These are phyloP conservation scores for Whalleya microplaca DNA, from an alignment of 2,329 filamentous ascomycete genomes.

Conservation along the genomic window DNA sequence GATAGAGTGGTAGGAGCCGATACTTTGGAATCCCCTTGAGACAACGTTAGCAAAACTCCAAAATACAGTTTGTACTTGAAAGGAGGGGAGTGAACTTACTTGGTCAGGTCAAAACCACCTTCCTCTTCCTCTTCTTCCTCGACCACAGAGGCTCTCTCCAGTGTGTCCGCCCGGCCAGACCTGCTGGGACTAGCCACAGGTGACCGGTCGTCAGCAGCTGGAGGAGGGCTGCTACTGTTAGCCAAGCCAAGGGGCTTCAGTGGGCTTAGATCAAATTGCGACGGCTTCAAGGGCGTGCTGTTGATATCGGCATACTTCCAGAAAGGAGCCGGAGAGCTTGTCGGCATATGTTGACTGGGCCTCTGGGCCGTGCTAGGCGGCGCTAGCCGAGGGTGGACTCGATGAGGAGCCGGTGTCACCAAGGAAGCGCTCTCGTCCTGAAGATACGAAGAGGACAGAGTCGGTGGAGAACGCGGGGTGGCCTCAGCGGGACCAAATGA, in stretches of 20 bases:
- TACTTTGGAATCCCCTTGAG: slow-evolving; percentile 65
- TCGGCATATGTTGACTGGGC: slow-evolving; percentile 84
- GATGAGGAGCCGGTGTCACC: slow-evolving; percentile 73
- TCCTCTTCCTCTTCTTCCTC: slow-evolving; percentile 49
- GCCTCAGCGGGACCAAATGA: slow-evolving; percentile 53
- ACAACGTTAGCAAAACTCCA: slow-evolving; percentile 32
- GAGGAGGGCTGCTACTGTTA: slow-evolving; percentile 63
- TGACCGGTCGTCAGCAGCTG: slow-evolving; percentile 49
- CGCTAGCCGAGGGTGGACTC: slow-evolving; percentile 73
- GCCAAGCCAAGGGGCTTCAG: slow-evolving; percentile 51
- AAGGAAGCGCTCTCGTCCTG: slow-evolving; percentile 65
- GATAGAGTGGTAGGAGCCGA: slow-evolving; percentile 62
- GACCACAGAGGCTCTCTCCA: slow-evolving; percentile 26
- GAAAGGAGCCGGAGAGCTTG: slow-evolving; percentile 82
- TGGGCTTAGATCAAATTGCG: slow-evolving; percentile 61
- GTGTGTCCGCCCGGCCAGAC: slow-evolving; percentile 34
- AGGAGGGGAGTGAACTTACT: slow-evolving; percentile 48
- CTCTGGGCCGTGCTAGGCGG: slow-evolving; percentile 81
- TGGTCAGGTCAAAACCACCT: slow-evolving; percentile 61
- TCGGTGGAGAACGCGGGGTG: slow-evolving; percentile 59
- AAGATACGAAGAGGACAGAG: slow-evolving; percentile 64
- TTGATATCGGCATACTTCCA: slow-evolving; percentile 84
- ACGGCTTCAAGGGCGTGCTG: slow-evolving; percentile 67
- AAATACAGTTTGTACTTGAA: background rate
- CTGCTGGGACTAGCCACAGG: slow-evolving; percentile 57